phyloP scores from a whole-genome alignment of 495 filamentous ascomycete genomes.

The Penicillium crystallinum region DNA sequence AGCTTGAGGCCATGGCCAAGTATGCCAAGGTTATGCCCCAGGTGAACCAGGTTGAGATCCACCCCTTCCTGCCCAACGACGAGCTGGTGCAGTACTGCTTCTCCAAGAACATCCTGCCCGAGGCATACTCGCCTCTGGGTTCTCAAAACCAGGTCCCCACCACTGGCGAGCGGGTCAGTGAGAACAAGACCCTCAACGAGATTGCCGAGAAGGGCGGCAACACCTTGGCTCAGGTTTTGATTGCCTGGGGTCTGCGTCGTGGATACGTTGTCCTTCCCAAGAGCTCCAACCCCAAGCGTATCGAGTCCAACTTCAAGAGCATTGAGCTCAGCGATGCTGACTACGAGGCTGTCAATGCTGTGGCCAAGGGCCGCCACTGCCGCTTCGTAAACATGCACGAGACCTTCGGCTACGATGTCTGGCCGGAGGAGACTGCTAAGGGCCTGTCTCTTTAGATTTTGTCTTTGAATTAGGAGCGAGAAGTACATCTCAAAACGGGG shows the following conservation, averaged over 20 bases:
- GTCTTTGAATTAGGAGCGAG: constrained; percentile 2
- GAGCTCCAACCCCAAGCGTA: constrained; percentile 57
- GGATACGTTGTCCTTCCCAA: constrained; percentile 71
- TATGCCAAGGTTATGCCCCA: constrained; percentile 63
- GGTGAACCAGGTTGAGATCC: constrained; percentile 89
- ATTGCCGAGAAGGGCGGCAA: constrained; percentile 59
- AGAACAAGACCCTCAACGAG: constrained; percentile 54
- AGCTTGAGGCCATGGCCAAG: constrained; percentile 64
- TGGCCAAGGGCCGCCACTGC: constrained; percentile 55
- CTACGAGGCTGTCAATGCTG: constrained; percentile 54
- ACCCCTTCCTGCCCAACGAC: constrained; percentile 83
- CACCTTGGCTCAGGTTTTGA: constrained; percentile 61
- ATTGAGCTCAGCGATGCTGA: constrained; percentile 51
- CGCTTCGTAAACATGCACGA: constrained; percentile 83
- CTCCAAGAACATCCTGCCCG: constrained; percentile 63
- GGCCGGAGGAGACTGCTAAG: constrained; percentile 44
- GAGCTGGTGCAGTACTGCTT: constrained; percentile 64
- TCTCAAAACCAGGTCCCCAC: constrained; percentile 57
- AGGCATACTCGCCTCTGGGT: constrained; percentile 73
- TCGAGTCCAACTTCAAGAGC: constrained; percentile 63
- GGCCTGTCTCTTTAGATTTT: constrained; percentile 31
- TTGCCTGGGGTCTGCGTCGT: constrained; percentile 66
- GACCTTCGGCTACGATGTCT: constrained; percentile 52
- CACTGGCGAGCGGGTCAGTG: constrained; percentile 57
- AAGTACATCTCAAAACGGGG: constrained; percentile 10